These are phyloP conservation scores for Wilcoxina mikolae DNA, from an alignment of 495 filamentous ascomycete genomes.

Conservation along the genomic window DNA sequence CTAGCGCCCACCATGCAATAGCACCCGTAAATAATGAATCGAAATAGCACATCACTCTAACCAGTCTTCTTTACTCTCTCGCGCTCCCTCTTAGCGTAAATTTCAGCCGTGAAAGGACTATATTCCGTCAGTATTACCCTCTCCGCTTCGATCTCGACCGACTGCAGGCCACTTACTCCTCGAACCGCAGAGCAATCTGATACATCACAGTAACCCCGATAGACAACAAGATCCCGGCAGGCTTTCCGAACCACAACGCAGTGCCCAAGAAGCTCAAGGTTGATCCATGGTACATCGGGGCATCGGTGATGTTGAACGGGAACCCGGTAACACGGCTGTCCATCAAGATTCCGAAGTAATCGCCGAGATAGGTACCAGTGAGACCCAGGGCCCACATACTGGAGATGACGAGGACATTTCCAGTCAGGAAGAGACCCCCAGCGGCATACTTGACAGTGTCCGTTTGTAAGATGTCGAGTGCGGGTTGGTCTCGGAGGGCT, in stretches of 20 bases:
- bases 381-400: conserved; percentile 88
- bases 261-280: conserved; percentile 83
- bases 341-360: conserved; percentile 98
- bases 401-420: conserved; percentile 73
- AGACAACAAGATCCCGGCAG: conserved; percentile 70
- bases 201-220: conserved; percentile 63
- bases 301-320: conserved; percentile 82
- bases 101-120: conserved; percentile 83
- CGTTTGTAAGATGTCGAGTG: conserved; percentile 46
- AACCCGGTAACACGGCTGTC: conserved; percentile 83
- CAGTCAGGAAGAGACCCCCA: conserved; percentile 51
- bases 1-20: background rate
- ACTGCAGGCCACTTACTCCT: conserved; percentile 79
- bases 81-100: conserved; percentile 78
- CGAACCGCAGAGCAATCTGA: conserved; percentile 67
- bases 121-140: conserved; percentile 1
- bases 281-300: conserved; percentile 94
- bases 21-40: no score
- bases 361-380: conserved; percentile 81
- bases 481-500: conserved; percentile 63
- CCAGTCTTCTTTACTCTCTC: conserved; percentile 35
- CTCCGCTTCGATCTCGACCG: no score
- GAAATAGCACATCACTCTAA: conserved; percentile 3
- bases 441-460: conserved; percentile 42
- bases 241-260: conserved; percentile 77